Evolutionary conservation across 306 rosid genomes (phyloP), one percentile per base, ranked within the genome.

Genomic region (Trichosanthes truncata): DNA sequence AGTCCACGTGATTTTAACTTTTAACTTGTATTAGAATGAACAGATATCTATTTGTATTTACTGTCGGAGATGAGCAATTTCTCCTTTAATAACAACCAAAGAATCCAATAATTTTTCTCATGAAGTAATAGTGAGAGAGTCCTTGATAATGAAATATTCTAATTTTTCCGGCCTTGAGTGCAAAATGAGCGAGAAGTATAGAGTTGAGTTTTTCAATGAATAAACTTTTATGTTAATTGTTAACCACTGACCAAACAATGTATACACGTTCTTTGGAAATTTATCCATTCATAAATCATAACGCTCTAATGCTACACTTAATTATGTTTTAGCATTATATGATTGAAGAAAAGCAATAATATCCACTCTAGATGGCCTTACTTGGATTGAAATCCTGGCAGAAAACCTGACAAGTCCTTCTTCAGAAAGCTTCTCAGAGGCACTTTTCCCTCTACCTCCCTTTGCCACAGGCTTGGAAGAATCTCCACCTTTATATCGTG

Each of bases 401-500:
- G 97, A 89, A 85, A 92, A 95, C 78, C 91, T 95, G 78, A 95
- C 90, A 40, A 95, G 97, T 71, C 97, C 98, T 89, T 94, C 98
- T 85, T 91, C 97, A 73, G 95, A 86, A 55, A 95, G 97, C 88
- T 90, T 94, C 89, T 83, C 92, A 55, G 87, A 85, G 77, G 98
- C 97, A 86, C 74, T 87, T 84, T 84, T 95, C 74, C 95, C 97
- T 85, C 97, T 89, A 51, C 84, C 80, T 69, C 97, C 93, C 84
- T 87, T 94, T 6, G 91, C 89, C 61, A 91, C 93, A 84, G 89
- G 89, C 87, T 92, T 95, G 62, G 95, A 89, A 84, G 93, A 86
- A 81, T 91, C 97, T 55, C 88, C 93, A 78, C 97, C 92, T 87
- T 86, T 95, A 82, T 83, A 79, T 59, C 98, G 92, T 74, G 91